These are phyloP conservation scores for Gossypioides kirkii DNA, from an alignment of 345 rosid species.

Conservation along the genomic window DNA sequence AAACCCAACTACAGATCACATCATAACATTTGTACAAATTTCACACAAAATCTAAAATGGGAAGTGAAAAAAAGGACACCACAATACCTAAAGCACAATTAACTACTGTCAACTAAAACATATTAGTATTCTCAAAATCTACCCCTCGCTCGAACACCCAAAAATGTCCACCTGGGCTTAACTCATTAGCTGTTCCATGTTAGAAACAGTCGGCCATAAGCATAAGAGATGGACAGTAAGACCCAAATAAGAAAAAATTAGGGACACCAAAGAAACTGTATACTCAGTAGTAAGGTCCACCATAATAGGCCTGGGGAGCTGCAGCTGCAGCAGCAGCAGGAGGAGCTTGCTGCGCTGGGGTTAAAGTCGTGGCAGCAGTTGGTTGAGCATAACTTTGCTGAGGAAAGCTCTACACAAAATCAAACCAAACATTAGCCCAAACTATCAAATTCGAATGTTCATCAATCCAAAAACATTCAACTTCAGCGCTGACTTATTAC, in stretches of 20 bases:
- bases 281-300: constrained; percentile 45
- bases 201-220: no score
- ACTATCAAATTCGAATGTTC: background rate
- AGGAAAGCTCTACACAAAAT: constrained; percentile 33
- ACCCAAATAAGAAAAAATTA: no score
- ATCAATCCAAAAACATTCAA: background rate
- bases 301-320: constrained; percentile 61
- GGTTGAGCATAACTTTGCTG: constrained; percentile 28
- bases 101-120: background rate
- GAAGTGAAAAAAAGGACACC: background rate
- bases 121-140: background rate
- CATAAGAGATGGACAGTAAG: no score
- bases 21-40: background rate
- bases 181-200: no score
- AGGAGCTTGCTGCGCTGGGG: constrained; percentile 43
- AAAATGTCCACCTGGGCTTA: background rate
- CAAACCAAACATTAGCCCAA: constrained; percentile 13
- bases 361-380: constrained; percentile 34
- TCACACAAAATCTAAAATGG: background rate
- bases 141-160: background rate
- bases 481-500: background rate
- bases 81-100: background rate
- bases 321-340: constrained; percentile 35
- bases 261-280: background rate
- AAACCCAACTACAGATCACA: background rate